Conservation (phyloP, 2,329 filamentous ascomycete species). For the Penicillium sp. region DNA sequence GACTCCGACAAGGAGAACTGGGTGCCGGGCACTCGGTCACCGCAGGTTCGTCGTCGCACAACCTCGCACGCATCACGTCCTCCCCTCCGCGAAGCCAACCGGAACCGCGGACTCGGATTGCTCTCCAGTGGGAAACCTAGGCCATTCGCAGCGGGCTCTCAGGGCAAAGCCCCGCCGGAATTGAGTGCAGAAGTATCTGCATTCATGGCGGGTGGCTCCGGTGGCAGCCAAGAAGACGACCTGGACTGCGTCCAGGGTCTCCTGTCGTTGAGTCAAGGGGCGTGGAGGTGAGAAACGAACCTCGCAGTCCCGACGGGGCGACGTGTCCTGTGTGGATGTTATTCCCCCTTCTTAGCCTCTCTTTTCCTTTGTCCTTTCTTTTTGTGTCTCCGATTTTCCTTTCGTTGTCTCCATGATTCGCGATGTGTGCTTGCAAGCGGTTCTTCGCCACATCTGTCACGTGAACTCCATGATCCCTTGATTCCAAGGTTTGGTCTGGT, state of each 20-base stretch:
- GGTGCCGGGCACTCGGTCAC: slow-evolving; percentile 51
- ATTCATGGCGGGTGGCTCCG: slow-evolving; percentile 63
- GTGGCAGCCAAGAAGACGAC: slow-evolving; percentile 70
- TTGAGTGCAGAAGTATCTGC: slow-evolving; percentile 64
- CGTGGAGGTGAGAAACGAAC: slow-evolving; percentile 71
- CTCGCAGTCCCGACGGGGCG: too few relatives aligned
- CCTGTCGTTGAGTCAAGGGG: slow-evolving; percentile 84
- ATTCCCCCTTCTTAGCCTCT: slow-evolving; percentile 17
- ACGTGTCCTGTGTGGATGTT: too few relatives aligned
- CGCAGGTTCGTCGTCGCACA: slow-evolving; percentile 39
- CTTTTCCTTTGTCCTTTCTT: slow-evolving; percentile 21
- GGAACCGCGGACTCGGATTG: slow-evolving; percentile 27
- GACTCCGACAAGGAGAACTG: slow-evolving; percentile 98
- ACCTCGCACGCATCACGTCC: slow-evolving; percentile 35
- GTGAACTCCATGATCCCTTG: slow-evolving; percentile 23
- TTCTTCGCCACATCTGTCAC: slow-evolving; percentile 26
- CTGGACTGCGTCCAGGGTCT: slow-evolving; percentile 88
- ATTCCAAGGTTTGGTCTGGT: slow-evolving; percentile 7
- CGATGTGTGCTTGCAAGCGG: slow-evolving; percentile 32
- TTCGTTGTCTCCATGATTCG: slow-evolving; percentile 24
- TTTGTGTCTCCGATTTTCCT: slow-evolving; percentile 16
- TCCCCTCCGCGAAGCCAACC: slow-evolving; percentile 47
- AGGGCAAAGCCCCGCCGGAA: slow-evolving; percentile 41
- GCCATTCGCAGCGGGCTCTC: slow-evolving; percentile 26
- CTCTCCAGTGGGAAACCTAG: slow-evolving; percentile 29